Conservation (phyloP, 768 basidiomycete genomes). For the Mycena olivaceomarginata region DNA sequence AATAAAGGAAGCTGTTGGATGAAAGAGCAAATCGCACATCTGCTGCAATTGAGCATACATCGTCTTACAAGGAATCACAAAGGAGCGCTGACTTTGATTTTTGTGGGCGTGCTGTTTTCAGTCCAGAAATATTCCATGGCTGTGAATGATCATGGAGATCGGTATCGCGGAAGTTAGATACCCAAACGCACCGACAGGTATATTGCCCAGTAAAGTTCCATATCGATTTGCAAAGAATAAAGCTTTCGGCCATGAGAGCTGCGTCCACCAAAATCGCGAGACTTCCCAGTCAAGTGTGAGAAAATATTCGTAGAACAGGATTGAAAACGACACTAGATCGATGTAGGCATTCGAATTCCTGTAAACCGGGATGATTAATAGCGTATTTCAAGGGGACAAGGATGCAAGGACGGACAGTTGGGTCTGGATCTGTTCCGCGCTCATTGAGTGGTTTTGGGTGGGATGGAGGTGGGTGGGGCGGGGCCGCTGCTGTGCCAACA, state of each 20-base stretch:
- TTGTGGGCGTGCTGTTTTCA: background rate
- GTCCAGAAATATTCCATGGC: conserved; percentile 41
- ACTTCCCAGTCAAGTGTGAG: conserved; percentile 35
- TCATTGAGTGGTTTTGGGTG: conserved; percentile 22
- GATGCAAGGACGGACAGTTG: conserved; percentile 28
- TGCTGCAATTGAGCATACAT: background rate
- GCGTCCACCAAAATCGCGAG: conserved; percentile 34
- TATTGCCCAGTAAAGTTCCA: too few species aligned
- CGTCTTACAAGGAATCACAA: background rate
- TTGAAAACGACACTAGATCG: conserved; percentile 13
- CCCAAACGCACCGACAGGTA: too few species aligned
- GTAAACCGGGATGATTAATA: background rate
- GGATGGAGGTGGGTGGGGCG: background rate
- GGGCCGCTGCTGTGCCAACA: background rate
- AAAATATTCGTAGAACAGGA: conserved; percentile 42
- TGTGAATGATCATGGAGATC: background rate
- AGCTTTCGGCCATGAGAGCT: conserved; percentile 2
- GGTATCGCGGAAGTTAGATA: background rate
- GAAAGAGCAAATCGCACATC: background rate
- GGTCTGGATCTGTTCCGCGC: conserved; percentile 17
- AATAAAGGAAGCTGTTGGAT: background rate
- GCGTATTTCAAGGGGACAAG: background rate
- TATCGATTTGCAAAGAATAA: background rate
- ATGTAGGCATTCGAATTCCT: conserved; percentile 35
- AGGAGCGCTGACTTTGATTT: conserved; percentile 7